Evolutionary conservation across 495 filamentous ascomycete genomes (phyloP), one percentile per base, ranked within the genome.

Genomic region (Trichoderma asperelloides): DNA sequence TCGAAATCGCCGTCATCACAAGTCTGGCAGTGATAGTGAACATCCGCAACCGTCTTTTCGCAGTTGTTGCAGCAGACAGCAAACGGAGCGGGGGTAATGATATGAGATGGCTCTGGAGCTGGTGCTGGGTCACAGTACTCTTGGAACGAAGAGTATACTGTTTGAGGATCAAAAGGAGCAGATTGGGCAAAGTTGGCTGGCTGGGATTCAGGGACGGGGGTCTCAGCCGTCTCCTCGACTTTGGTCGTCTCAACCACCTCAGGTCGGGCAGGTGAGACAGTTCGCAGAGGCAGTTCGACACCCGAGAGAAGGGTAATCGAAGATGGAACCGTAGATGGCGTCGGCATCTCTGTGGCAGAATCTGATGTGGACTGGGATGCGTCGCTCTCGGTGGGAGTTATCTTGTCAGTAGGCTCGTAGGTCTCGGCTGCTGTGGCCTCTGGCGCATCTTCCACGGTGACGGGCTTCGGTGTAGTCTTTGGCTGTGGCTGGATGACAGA

Each of bases 1-100:
- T 99, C 95, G 72, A 92, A 99, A 76, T 99, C 96, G 37, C 95
- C 95, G 65, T 88, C 82, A 69, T 97, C 91, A 76, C 96, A 99
- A 66, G 87, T 89, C 71, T 90, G 89, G 81, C 95, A 99, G 78
- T 99, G 95, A 75, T 91, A 99, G 73, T 99, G 95, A 27, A 84
- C 85, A 70, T 92, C 87, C 41, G 87, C 81, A 71, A 97, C 91
- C 41, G 87, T 83, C 27, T 78, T 77, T 66, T 93, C 86, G 73
- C 95, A 99, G 72, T 86, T 84, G 78, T 99, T 97, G 85, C 95
- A 99, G 81, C 89, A 96, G 64, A 98, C 92, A n/a, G 81, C 78
- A 62, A 82, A 81, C 60, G 78, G 72, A 66, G 70, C 66, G 60
- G 72, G 69, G 37, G 67, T 65, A 2, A 65, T 39, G 28, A 41